phyloP scores from a whole-genome alignment of 1,139 yeast genomes.

The Geotrichum reessii region DNA sequence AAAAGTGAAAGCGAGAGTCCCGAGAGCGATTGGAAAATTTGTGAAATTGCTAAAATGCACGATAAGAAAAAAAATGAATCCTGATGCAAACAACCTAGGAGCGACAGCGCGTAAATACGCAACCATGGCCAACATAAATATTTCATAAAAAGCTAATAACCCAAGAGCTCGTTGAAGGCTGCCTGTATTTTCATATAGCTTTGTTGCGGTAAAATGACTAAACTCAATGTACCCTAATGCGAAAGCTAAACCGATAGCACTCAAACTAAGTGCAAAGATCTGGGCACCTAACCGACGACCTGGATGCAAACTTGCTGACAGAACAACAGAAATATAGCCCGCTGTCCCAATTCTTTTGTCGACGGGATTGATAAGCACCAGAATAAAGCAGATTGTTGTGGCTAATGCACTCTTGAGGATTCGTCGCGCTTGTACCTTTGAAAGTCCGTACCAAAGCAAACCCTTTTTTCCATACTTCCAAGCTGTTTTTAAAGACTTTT shows the following conservation, averaged over 20 bases:
- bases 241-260: constrained; percentile 40
- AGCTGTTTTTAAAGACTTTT: not conserved
- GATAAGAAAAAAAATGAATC: constrained; percentile 44
- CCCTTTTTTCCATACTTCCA: constrained; percentile 1
- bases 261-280: constrained; percentile 41
- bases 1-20: constrained; percentile 35
- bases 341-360: constrained; percentile 38
- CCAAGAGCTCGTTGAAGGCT: constrained; percentile 39
- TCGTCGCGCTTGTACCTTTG: constrained; percentile 24
- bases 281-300: constrained; percentile 47
- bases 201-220: constrained; percentile 41
- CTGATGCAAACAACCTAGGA: constrained; percentile 44
- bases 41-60: constrained; percentile 46
- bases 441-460: constrained; percentile 19
- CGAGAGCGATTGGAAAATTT: constrained; percentile 32
- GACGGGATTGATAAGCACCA: constrained; percentile 38
- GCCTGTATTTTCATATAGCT: constrained; percentile 25
- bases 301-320: constrained; percentile 46
- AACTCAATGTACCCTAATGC: constrained; percentile 43
- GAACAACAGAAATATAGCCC: constrained; percentile 42
- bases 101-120: constrained; percentile 47
- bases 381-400: constrained; percentile 39
- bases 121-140: constrained; percentile 43
- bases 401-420: constrained; percentile 39
- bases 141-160: constrained; percentile 42